Evolutionary conservation across 1,284 basidiomycete genomes (phyloP), one percentile per base, ranked within the genome.

Genomic region (Boletellus deceptivus): DNA sequence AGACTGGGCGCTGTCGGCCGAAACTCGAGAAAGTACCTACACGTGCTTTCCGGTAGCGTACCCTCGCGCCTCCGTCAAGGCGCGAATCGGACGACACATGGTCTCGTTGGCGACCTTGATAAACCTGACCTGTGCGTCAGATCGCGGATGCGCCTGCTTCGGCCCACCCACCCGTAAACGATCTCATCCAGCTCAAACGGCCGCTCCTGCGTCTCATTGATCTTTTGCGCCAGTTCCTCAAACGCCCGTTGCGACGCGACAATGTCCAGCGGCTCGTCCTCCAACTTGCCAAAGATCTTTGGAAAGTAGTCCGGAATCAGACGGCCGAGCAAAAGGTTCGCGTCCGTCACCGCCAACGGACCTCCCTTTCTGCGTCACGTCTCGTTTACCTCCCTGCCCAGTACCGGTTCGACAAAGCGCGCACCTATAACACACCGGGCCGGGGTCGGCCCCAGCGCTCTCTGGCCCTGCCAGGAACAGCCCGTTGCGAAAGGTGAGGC

Each of bases 21-120:
- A 27, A 10, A 31, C 27, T 46, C 24, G 1, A 14, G 44, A 33
- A 3, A 29, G 14, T 9, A 48, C 67, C 6, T 52, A 70, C 83
- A 93, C 80, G 64, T 98, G 95, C 61, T 84, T 86, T 1, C 83
- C 80, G 0, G 90, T 89, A 3, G 89, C 88, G 68, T 93, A 85
- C 5, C 95, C 94, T 43, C 91, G 75, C 1, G 91, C 93, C 70
- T 96, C 95, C 0, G 94, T 98, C 54, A 98, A 70, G 1, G 94
- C 86, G 7, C 94, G 83, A 54, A 98, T 97, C 2, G 94, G 95
- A 40, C 94, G 76, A 59, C 87, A 89, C 93, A 97, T 97, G 0
- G 90, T 91, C 72, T 93, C 91, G 56, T 93, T 94, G 11, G 91
- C 91, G n/a, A 94, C 89, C 62, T 91, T 91, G 73, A 95, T 89